Evolutionary conservation across 1,139 yeast species (phyloP).

Genomic region (Suhomyces chickasaworum): DNA sequence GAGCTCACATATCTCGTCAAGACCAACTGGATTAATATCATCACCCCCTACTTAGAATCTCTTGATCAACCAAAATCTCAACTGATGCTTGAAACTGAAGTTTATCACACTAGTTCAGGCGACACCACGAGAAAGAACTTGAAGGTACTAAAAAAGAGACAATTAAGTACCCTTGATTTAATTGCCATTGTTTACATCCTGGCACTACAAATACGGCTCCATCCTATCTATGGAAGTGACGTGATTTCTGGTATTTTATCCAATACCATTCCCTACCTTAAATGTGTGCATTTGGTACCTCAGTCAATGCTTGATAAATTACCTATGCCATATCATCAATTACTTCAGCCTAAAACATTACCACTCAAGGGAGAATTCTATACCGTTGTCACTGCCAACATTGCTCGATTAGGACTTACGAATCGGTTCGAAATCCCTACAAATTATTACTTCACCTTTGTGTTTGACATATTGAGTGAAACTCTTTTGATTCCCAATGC

Average conservation of each 20-base stretch:
- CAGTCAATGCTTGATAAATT: slow-evolving; percentile 24
- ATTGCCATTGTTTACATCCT: slow-evolving; percentile 43
- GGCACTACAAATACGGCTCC: slow-evolving; percentile 31
- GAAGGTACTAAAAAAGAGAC: background rate
- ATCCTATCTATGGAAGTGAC: slow-evolving; percentile 43
- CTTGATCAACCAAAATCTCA: background rate
- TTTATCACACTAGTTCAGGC: background rate
- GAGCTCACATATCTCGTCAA: slow-evolving; percentile 18
- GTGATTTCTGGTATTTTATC: slow-evolving; percentile 30
- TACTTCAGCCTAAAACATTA: slow-evolving; percentile 32
- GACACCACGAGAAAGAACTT: background rate
- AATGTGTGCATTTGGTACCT: slow-evolving; percentile 35
- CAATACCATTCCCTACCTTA: slow-evolving; percentile 43
- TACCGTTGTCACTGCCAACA: slow-evolving; percentile 16
- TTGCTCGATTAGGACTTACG: slow-evolving; percentile 9
- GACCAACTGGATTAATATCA: slow-evolving; percentile 27
- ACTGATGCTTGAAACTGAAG: background rate
- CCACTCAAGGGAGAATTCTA: slow-evolving; percentile 35
- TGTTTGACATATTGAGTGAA: slow-evolving; percentile 31
- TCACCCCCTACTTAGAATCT: slow-evolving; percentile 44
- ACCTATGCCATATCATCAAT: slow-evolving; percentile 26
- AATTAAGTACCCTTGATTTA: slow-evolving; percentile 25
- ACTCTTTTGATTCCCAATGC: slow-evolving; percentile 34
- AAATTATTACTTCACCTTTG: slow-evolving; percentile 38
- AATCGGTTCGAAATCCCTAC: slow-evolving; percentile 18